Evolutionary conservation across 2,329 filamentous ascomycete genomes (phyloP).

Genomic region (Clarireedia hainanense): DNA sequence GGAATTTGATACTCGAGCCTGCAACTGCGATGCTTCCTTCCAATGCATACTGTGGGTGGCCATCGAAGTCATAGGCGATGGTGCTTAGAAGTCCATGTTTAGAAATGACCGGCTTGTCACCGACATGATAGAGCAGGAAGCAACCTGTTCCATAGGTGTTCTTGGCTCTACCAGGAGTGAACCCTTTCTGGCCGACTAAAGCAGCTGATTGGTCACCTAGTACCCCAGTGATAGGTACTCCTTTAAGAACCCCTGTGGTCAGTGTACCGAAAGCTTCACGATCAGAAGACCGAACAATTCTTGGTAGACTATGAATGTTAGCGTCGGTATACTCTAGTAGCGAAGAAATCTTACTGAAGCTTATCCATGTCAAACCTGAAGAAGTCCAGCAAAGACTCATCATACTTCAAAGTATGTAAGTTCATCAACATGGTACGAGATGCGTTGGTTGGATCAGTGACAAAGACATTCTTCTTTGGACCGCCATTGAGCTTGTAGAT

Average conservation of each 20-base stretch:
- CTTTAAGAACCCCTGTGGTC: slow-evolving; percentile 52
- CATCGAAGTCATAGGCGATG: slow-evolving; percentile 68
- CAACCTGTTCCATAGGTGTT: slow-evolving; percentile 84
- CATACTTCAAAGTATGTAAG: slow-evolving; percentile 70
- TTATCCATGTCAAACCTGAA: slow-evolving; percentile 61
- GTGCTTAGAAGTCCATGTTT: slow-evolving; percentile 69
- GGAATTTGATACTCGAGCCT: slow-evolving; percentile 67
- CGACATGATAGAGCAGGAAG: slow-evolving; percentile 78
- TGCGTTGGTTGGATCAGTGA: slow-evolving; percentile 83
- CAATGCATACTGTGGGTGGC: slow-evolving; percentile 63
- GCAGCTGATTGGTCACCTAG: slow-evolving; percentile 77
- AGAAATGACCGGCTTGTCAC: slow-evolving; percentile 70
- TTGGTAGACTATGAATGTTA: slow-evolving; percentile 45
- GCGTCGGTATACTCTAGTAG: background rate
- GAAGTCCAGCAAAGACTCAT: slow-evolving; percentile 67
- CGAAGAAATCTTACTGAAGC: background rate
- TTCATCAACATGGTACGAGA: slow-evolving; percentile 95
- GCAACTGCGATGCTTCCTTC: slow-evolving; percentile 73
- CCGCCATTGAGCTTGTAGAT: slow-evolving; percentile 78
- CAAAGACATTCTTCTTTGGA: slow-evolving; percentile 54
- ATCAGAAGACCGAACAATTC: slow-evolving; percentile 71
- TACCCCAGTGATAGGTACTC: slow-evolving; percentile 65
- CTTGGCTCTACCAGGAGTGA: slow-evolving; percentile 68
- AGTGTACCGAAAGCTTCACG: slow-evolving; percentile 59
- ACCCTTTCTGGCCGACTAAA: slow-evolving; percentile 71